Evolutionary conservation across 495 filamentous ascomycete species (phyloP), one percentile per base, ranked within the genome.

Genomic region (Podospora conica): DNA sequence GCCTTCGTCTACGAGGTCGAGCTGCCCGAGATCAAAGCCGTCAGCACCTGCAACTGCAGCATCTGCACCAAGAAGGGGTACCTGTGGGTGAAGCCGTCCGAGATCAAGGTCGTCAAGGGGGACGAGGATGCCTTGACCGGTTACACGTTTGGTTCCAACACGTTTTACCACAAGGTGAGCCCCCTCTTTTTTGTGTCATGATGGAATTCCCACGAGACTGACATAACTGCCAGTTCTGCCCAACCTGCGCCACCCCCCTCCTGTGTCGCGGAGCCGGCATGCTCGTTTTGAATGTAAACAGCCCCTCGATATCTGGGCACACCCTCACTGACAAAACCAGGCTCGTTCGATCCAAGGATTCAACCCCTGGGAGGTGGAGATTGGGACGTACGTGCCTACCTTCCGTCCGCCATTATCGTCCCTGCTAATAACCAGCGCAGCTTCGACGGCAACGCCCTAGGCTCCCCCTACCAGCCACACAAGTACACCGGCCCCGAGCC

Each of bases 41-140:
- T 62, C 2, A 57, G 3, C 1, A 71, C 74, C 58, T 87, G 84
- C 72, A 81, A 84, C 63, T 87, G 85, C 71, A 84, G 82, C 74
- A 80, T 79, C 60, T 85, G 83, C 74, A 68, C 61, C 67, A 81
- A 78, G 65, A 80, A 80, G 70, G 78, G 68, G 12, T 77, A 76
- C 20, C 58, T 79, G 28, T 84, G 76, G 75, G 28, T 76, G 18
- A 76, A 31, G 73, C 72, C 5, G 67, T 68, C 9, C 56, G 55
- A 7, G 73, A 70, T 80, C 64, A 77, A 65, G 28, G 66, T 81
- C 53, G 66, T 83, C 68, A 81, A 81, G 64, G 63, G 63, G 54
- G 79, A 77, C 58, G 66, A 73, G 2, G 69, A 71, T 0, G 70
- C 63, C n/a, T 65, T 82, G 27, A 66, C 70, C 11, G 64, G 62